Percentiles rank a stretch among this genome's conserved stretches.
These are phyloP conservation scores for Suhomyces faveliae DNA, from an alignment of 805 yeast genomes.

Conservation along the genomic window DNA sequence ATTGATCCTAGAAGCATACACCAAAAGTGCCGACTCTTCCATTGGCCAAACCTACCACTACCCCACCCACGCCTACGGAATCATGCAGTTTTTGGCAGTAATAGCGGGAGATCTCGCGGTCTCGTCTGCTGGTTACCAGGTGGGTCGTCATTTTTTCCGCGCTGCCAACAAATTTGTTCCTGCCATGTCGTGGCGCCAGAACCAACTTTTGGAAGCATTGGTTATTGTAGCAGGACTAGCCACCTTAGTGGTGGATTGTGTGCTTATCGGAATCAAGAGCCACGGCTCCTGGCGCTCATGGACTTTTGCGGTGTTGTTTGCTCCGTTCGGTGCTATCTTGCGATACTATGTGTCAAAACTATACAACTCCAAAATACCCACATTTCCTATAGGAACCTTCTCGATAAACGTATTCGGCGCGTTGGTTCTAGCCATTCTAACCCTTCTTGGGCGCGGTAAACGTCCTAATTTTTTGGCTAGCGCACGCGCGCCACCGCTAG, in stretches of 20 bases:
- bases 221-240: slow-evolving; percentile 23
- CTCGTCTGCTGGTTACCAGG: slow-evolving; percentile 55
- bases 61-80: slow-evolving; percentile 75
- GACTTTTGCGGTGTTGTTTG: slow-evolving; percentile 65
- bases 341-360: slow-evolving; percentile 55
- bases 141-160: slow-evolving; percentile 54
- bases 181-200: slow-evolving; percentile 17
- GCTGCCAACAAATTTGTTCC: slow-evolving; percentile 22
- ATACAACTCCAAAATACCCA: slow-evolving; percentile 41
- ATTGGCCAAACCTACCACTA: slow-evolving; percentile 32
- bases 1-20: slow-evolving; percentile 54
- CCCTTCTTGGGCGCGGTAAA: slow-evolving; percentile 46
- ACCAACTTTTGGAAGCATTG: slow-evolving; percentile 19
- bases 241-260: slow-evolving; percentile 21
- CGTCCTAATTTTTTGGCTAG: slow-evolving; percentile 4
- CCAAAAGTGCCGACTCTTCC: slow-evolving; percentile 43
- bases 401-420: slow-evolving; percentile 30
- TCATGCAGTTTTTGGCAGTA: slow-evolving; percentile 71
- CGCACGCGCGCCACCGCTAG: slow-evolving; percentile 21
- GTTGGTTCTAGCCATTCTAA: slow-evolving; percentile 41
- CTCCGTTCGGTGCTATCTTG: slow-evolving; percentile 66
- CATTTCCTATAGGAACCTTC: slow-evolving; percentile 57
- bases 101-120: slow-evolving; percentile 56
- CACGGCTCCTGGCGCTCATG: slow-evolving; percentile 57
- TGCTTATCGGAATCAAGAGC: slow-evolving; percentile 39